Base-by-base conservation (phyloP, 768 basidiomycete genomes). In the Kockovaella imperatae region DNA sequence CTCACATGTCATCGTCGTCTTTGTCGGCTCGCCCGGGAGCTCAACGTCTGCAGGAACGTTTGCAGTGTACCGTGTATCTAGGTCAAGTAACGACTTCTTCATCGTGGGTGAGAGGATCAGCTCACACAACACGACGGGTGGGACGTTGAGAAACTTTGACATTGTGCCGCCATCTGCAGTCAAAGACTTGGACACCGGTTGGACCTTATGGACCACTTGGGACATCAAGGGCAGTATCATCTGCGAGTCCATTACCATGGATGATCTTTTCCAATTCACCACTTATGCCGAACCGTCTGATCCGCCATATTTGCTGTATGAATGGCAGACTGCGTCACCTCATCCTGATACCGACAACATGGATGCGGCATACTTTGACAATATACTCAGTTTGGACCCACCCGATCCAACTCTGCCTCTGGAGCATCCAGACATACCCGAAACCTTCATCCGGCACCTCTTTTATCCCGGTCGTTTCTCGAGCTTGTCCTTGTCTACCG, bases 381-480 rank as follows among this genome's bases (percentile, higher is more conserved):
- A 87, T 57, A 77, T 83, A 44, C 78, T 93, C 49, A 73, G 83
- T 47, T 40, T 64, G 10, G 56, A 60, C 15, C 75, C 79, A 25
- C 77, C 51, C 13, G 53, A 62, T 24, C 53, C 57, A 6, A 42
- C 52, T 11, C 50, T 59, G 6, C 58, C 56, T 2, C 48, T 56
- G 36, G 63, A 69, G 28, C 59, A 58, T 18, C 31, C 82, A 11
- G 59, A 65, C 38, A 70, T 91, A 59, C 77, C 83, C 0, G 82
- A 82, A 48, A 83, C 83, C 54, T 90, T 89, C 71, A 77, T 90
- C 62, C 77, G 81, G 44, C 86, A 83, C 36, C 76, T 95, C 55
- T 82, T 91, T 77, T 78, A 83, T 26, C 90, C 93, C 0, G 87
- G 87, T 18, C 77, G 87, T 43, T 96, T 95, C 72, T 91, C 91